Evolutionary conservation across 306 rosid genomes (phyloP).

Genomic region (Quercus variabilis): DNA sequence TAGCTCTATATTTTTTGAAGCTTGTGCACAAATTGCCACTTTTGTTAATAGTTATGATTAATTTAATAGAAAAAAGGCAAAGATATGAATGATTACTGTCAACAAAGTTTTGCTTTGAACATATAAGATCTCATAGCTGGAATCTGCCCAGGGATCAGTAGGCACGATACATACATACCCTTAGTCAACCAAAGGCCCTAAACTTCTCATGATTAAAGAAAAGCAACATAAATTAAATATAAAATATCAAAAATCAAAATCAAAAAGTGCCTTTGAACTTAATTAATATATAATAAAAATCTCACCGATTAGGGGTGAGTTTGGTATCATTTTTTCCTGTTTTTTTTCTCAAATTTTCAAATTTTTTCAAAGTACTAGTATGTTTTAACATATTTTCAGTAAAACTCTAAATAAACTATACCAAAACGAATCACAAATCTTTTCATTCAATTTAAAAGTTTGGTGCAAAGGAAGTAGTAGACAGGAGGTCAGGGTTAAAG

Average conservation of each 20-base stretch:
- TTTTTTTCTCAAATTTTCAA: too few species aligned
- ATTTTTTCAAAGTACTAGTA: accelerated
- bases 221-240: not conserved
- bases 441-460: not conserved
- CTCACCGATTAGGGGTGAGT: not conserved
- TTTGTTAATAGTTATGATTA: conserved; percentile 20
- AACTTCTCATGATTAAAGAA: conserved; percentile 28
- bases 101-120: conserved; percentile 27
- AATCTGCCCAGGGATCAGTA: conserved; percentile 26
- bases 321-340: too few species aligned
- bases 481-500: not conserved
- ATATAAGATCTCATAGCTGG: conserved; percentile 24
- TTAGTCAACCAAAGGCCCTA: conserved; percentile 31
- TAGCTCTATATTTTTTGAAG: not conserved
- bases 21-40: conserved; percentile 32
- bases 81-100: conserved; percentile 33
- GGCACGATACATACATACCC: conserved; percentile 29
- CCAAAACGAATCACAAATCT: too few species aligned
- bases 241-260: too few species aligned
- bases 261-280: conserved; percentile 12
- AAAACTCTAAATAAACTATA: too few species aligned
- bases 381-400: accelerated
- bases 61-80: conserved; percentile 18
- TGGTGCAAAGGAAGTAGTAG: not conserved
- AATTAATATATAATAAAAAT: not conserved